phyloP scores from a whole-genome alignment of 2,329 filamentous ascomycete species.

The Paecilomyces variotii region DNA sequence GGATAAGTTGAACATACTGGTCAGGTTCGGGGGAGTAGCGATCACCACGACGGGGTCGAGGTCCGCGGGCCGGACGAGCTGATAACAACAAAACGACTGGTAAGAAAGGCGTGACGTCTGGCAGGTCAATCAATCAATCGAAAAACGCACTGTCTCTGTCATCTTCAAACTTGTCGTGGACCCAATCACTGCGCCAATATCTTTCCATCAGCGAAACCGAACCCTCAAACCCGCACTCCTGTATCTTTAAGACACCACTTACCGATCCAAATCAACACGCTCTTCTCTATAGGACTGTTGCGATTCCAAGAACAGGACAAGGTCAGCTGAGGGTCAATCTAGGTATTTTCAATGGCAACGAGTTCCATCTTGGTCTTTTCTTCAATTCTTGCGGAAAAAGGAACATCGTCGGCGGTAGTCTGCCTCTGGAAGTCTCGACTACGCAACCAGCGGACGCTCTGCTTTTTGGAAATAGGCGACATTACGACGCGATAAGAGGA shows the following conservation, averaged over 20 bases:
- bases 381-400: conserved; percentile 8
- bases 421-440: conserved; percentile 11
- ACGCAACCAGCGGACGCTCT: conserved; percentile 9
- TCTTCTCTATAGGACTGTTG: conserved; percentile 40
- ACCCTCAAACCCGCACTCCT: conserved; percentile 3
- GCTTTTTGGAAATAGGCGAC: conserved; percentile 13
- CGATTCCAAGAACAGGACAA: conserved; percentile 24
- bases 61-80: conserved; percentile 37
- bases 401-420: conserved; percentile 15
- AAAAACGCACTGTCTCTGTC: conserved; percentile 46
- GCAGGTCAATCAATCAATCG: conserved; percentile 3
- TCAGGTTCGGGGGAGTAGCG: conserved; percentile 28
- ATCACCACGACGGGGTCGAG: conserved; percentile 25
- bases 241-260: conserved; percentile 7
- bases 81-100: conserved; percentile 8
- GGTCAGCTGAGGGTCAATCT: conserved; percentile 38
- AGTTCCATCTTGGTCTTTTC: conserved; percentile 20
- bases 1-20: conserved; percentile 20
- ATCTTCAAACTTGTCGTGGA: conserved; percentile 83
- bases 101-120: conserved; percentile 11
- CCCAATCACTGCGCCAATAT: conserved; percentile 63
- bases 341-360: conserved; percentile 23
- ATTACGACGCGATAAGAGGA: conserved; percentile 28
- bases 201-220: conserved; percentile 9
- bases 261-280: conserved; percentile 40